Conservation (phyloP, 306 rosid genomes). For the Senna siamea region DNA sequence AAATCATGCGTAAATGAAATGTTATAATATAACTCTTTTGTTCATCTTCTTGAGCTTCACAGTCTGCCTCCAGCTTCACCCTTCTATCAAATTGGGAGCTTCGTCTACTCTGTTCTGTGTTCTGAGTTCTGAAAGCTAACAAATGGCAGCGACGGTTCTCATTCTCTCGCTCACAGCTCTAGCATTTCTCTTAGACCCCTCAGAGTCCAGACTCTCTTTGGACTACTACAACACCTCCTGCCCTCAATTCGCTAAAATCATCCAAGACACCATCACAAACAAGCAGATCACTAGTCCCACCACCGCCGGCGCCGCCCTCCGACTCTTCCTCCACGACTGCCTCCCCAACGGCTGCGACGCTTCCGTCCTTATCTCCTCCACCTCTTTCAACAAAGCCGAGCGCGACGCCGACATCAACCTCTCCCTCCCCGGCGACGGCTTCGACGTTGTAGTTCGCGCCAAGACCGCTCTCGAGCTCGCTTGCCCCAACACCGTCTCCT, state of each 20-base stretch:
- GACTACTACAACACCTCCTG: conserved; percentile 59
- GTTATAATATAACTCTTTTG: no score
- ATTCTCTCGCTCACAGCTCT: conserved; percentile 1
- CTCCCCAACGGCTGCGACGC: conserved; percentile 69
- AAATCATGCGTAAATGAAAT: no score
- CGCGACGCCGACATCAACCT: conserved; percentile 65
- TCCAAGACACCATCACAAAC: conserved; percentile 44
- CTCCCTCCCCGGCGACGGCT: conserved; percentile 69
- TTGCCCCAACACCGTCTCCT: conserved; percentile 65
- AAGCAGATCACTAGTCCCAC: conserved; percentile 62
- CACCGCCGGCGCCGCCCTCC: conserved; percentile 61
- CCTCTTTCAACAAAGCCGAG: conserved; percentile 55
- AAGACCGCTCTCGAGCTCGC: conserved; percentile 65
- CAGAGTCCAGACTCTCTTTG: conserved; percentile 43
- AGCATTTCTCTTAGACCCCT: neutral
- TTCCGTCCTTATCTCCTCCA: conserved; percentile 65
- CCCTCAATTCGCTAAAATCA: conserved; percentile 50
- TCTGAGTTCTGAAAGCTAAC: neutral
- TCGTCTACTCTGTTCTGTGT: neutral
- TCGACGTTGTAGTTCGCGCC: conserved; percentile 62
- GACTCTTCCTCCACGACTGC: conserved; percentile 78
- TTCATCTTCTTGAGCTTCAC: neutral
- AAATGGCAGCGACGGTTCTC: conserved; percentile 30
- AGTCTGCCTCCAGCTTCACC: neutral
- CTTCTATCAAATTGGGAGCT: neutral